Conservation (phyloP, 768 basidiomycete species). For the Lactarius indigo region DNA sequence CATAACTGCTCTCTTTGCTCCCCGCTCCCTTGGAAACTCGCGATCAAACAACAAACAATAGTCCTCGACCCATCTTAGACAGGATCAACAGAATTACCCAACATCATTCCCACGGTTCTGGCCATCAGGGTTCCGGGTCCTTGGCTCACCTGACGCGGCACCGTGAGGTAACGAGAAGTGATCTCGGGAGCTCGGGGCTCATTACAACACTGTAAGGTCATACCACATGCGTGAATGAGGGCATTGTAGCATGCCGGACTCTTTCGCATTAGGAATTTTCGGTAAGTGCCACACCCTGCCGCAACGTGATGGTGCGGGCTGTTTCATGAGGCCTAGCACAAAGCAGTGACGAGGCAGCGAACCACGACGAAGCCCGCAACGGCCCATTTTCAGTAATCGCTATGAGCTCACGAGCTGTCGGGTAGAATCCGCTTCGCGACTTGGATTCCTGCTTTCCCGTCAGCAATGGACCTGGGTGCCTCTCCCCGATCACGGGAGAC, state of each 20-base stretch:
- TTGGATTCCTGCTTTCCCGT: background rate
- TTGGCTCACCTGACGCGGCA: constrained; percentile 1
- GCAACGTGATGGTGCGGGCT: background rate
- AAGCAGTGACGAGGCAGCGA: background rate
- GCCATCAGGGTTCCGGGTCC: background rate
- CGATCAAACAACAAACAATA: constrained; percentile 2
- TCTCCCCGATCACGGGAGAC: background rate
- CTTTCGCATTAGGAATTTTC: background rate
- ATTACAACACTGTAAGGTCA: too few relatives aligned
- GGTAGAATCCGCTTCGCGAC: background rate
- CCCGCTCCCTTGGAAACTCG: constrained; percentile 16
- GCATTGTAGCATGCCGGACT: background rate
- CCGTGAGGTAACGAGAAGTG: background rate
- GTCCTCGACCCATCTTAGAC: background rate
- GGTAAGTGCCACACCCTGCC: background rate
- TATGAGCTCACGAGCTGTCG: background rate
- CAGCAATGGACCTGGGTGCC: background rate
- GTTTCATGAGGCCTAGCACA: background rate
- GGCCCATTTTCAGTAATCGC: background rate
- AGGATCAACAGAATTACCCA: constrained; percentile 1
- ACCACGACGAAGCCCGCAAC: background rate
- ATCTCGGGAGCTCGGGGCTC: background rate
- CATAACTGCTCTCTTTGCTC: constrained; percentile 1
- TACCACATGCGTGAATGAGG: background rate
- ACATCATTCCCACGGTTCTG: background rate